Evolutionary conservation across 2,329 filamentous ascomycete genomes (phyloP).

Genomic region (Fragosphaeria purpurea): DNA sequence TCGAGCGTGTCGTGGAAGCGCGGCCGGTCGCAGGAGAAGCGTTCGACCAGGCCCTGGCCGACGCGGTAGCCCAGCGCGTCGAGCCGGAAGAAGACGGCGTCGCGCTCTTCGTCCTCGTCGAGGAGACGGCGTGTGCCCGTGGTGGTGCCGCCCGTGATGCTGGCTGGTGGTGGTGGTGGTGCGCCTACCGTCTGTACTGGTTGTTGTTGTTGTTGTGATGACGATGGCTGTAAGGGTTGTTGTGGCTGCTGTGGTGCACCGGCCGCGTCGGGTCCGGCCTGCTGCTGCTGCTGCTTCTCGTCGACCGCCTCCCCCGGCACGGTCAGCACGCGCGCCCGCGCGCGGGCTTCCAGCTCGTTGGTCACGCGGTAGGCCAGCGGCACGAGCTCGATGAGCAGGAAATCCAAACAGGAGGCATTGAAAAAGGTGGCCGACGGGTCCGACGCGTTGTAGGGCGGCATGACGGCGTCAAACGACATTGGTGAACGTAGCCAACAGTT

Average conservation of each 20-base stretch:
- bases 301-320: constrained; percentile 15
- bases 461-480: constrained; percentile 66
- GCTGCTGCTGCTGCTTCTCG: too few species aligned
- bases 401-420: constrained; percentile 78
- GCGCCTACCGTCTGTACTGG: constrained; percentile 1
- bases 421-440: constrained; percentile 69
- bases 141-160: constrained; percentile 2
- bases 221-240: not conserved
- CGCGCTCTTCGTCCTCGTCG: constrained; percentile 72
- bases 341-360: constrained; percentile 52
- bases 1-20: constrained; percentile 88
- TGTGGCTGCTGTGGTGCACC: constrained; percentile 1
- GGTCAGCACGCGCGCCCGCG: constrained; percentile 25
- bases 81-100: constrained; percentile 75
- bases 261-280: constrained; percentile 9
- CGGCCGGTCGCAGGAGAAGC: constrained; percentile 74
- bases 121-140: constrained; percentile 25
- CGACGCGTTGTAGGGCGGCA: constrained; percentile 58
- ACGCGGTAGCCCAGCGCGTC: constrained; percentile 85
- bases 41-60: constrained; percentile 82
- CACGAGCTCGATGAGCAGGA: constrained; percentile 92
- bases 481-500: constrained; percentile 7
- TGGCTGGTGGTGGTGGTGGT: constrained; percentile 6
- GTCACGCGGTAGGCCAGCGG: constrained; percentile 85
- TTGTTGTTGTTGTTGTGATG: not conserved